phyloP scores from a whole-genome alignment of 352 stramenopile genomes.

The Phytophthora idaei region DNA sequence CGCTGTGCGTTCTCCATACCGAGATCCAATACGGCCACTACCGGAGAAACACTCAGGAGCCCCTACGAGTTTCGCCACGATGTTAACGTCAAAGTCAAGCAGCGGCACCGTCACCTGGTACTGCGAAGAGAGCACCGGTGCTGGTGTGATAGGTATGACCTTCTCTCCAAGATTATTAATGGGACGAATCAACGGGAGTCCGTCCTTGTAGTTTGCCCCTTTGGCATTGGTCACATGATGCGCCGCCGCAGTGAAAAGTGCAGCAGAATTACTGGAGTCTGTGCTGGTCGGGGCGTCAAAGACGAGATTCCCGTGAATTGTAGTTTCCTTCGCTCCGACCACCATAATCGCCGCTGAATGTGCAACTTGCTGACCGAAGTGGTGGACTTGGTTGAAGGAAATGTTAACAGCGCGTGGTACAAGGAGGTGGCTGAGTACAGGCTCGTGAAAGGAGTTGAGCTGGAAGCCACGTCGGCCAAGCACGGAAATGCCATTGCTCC shows the following conservation, averaged over 20 bases:
- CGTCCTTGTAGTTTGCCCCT: constrained; percentile 36
- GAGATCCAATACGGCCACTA: constrained; percentile 50
- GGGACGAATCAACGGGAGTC: constrained; percentile 39
- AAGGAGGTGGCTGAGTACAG: constrained; percentile 50
- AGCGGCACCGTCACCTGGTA: constrained; percentile 52
- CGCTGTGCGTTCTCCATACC: constrained; percentile 50
- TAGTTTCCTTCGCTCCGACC: constrained; percentile 52
- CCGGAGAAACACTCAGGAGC: constrained; percentile 63
- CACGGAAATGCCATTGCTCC: constrained; percentile 54
- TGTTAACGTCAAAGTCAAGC: constrained; percentile 60
- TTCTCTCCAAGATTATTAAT: constrained; percentile 33
- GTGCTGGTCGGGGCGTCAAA: constrained; percentile 43
- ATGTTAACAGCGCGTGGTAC: constrained; percentile 50
- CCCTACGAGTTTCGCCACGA: constrained; percentile 72
- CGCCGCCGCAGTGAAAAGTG: constrained; percentile 19
- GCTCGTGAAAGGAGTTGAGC: constrained; percentile 43
- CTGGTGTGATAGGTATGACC: constrained; percentile 41
- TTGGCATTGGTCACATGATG: constrained; percentile 59
- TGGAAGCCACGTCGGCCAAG: constrained; percentile 39
- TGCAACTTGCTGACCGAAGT: constrained; percentile 55
- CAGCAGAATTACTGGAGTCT: constrained; percentile 2
- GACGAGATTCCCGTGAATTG: constrained; percentile 62
- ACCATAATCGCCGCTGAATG: constrained; percentile 67
- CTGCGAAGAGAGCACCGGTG: constrained; percentile 32
- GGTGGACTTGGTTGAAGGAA: constrained; percentile 80